phyloP scores from a whole-genome alignment of 495 filamentous ascomycete genomes.

The Penicillium longicatenatum region DNA sequence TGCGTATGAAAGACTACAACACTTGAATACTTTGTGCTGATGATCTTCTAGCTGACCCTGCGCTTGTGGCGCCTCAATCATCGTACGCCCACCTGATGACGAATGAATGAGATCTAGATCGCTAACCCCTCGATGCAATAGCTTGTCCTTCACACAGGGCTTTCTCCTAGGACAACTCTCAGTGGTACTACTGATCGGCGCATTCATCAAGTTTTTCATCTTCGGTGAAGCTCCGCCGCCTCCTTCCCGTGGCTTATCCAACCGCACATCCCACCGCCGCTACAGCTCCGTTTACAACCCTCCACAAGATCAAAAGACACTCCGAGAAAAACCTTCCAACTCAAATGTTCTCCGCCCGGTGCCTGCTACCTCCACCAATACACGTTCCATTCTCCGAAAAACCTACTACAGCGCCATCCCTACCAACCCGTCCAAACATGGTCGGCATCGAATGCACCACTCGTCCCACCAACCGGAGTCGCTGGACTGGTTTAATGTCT shows the following conservation, averaged over 20 bases:
- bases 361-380: conserved; percentile 63
- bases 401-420: conserved; percentile 93
- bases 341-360: conserved; percentile 70
- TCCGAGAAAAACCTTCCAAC: conserved; percentile 75
- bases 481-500: conserved; percentile 99
- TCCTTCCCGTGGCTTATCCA: conserved; percentile 73
- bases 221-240: conserved; percentile 90
- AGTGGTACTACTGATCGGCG: conserved; percentile 82
- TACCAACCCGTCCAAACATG: conserved; percentile 46
- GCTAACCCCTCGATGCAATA: conserved; percentile 17
- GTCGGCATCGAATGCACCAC: conserved; percentile 48
- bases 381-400: conserved; percentile 88
- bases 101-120: conserved; percentile 20
- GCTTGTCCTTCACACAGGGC: conserved; percentile 57
- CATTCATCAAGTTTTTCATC: conserved; percentile 99
- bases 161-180: conserved; percentile 92
- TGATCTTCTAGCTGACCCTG: conserved; percentile 32
- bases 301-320: conserved; percentile 36
- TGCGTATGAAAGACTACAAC: conserved; percentile 17
- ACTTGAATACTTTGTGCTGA: conserved; percentile 13
- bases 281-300: conserved; percentile 59
- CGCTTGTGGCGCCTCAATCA: conserved; percentile 43
- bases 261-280: conserved; percentile 62
- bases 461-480: conserved; percentile 95
- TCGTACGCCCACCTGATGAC: conserved; percentile 39